Percentiles rank a stretch among this genome's conserved stretches.
Evolutionary conservation across 73 alveolate genomes (phyloP).

Genomic region (Stentor roeselii): DNA sequence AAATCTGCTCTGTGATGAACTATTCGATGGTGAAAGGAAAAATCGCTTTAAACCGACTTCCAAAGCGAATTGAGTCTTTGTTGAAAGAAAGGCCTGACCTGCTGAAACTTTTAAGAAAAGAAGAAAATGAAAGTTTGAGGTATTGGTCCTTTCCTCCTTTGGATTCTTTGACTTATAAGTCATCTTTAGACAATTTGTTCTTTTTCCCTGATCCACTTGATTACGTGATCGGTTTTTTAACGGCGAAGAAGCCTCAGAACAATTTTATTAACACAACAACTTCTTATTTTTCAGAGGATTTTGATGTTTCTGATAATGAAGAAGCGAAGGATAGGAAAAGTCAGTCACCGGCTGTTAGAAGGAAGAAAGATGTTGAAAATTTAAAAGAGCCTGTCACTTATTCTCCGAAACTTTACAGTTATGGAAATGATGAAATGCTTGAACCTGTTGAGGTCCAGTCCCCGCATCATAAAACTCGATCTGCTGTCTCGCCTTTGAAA

Average conservation of each 20-base stretch:
- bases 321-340: constrained; percentile 6
- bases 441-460: constrained; percentile 19
- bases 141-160: constrained; percentile 28
- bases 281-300: constrained; percentile 14
- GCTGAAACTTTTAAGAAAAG: background rate
- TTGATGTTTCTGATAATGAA: constrained; percentile 11
- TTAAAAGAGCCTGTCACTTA: constrained; percentile 23
- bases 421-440: constrained; percentile 13
- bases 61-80: constrained; percentile 18
- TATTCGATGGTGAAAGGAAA: constrained; percentile 2
- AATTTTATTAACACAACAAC: constrained; percentile 19
- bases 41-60: background rate
- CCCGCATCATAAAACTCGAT: background rate
- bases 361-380: background rate
- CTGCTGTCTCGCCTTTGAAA: background rate
- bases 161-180: constrained; percentile 11
- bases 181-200: constrained; percentile 17
- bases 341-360: background rate
- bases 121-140: background rate
- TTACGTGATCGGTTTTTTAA: background rate
- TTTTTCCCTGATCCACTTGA: constrained; percentile 25
- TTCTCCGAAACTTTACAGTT: constrained; percentile 15
- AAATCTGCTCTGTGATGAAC: constrained; percentile 8
- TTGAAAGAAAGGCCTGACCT: constrained; percentile 21
- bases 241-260: background rate